A percentile compares a stretch with the other conserved stretches of the same genome.
Evolutionary conservation across 23 red algal species (phyloP).

Genomic region (Gracilaria gracilis): DNA sequence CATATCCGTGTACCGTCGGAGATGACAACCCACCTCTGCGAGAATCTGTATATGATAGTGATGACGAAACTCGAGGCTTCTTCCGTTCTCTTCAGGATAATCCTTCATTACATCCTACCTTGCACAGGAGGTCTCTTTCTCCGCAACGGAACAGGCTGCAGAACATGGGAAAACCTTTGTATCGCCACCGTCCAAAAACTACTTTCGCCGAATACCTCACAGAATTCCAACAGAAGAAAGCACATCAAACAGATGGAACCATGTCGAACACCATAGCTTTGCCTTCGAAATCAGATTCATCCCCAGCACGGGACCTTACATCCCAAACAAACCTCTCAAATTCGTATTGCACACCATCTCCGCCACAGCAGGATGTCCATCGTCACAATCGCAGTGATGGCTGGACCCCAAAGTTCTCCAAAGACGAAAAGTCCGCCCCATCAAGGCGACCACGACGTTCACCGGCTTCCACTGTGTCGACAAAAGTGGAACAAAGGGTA

Average conservation of each 20-base stretch:
- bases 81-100: conserved; percentile 21
- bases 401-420: background rate
- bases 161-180: conserved; percentile 33
- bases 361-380: background rate
- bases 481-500: background rate
- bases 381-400: background rate
- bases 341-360: conserved; percentile 15
- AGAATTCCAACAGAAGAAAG: conserved; percentile 12
- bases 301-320: background rate
- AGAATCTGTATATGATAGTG: conserved; percentile 68
- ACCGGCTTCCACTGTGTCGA: background rate
- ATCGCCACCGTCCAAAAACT: conserved; percentile 51
- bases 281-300: background rate
- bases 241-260: background rate
- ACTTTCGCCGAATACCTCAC: conserved; percentile 56
- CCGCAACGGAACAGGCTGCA: conserved; percentile 28
- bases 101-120: conserved; percentile 41
- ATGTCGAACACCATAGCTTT: background rate
- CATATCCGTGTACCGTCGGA: conserved; percentile 42
- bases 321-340: background rate
- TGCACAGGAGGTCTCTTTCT: conserved; percentile 27
- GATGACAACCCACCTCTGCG: conserved; percentile 52
- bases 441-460: conserved; percentile 2
- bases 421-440: background rate
- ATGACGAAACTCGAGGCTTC: conserved; percentile 61